phyloP scores from a whole-genome alignment of 352 stramenopile species.

The Phytophthora kernoviae region DNA sequence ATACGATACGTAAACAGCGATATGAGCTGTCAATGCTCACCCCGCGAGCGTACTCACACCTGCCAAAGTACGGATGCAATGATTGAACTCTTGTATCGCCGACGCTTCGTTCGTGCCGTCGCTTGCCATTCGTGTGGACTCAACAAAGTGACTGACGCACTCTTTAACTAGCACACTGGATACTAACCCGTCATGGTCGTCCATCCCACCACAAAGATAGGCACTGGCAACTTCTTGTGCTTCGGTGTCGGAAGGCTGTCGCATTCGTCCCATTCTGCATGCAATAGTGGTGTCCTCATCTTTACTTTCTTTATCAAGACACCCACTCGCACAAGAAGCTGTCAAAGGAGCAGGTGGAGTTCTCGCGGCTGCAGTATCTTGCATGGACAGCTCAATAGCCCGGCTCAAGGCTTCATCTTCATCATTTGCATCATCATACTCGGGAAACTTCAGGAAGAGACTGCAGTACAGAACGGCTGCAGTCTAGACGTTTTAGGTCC shows the following conservation, averaged over 20 bases:
- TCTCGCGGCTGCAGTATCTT: constrained; percentile 19
- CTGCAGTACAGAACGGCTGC: background rate
- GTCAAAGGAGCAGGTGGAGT: constrained; percentile 4
- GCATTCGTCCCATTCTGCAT: constrained; percentile 17
- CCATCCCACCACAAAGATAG: constrained; percentile 47
- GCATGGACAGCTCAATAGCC: constrained; percentile 52
- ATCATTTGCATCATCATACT: constrained; percentile 17
- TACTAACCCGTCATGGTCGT: constrained; percentile 66
- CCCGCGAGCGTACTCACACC: constrained; percentile 75
- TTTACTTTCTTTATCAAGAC: constrained; percentile 44
- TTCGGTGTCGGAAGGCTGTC: constrained; percentile 65
- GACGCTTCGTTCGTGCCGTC: constrained; percentile 40
- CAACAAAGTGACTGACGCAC: constrained; percentile 85
- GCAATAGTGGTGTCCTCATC: constrained; percentile 20
- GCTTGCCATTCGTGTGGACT: constrained; percentile 75
- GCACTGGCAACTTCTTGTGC: constrained; percentile 62
- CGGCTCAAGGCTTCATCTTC: constrained; percentile 41
- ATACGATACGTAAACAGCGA: constrained; percentile 76
- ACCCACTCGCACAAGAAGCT: background rate
- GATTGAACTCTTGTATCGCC: constrained; percentile 71
- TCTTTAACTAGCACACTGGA: constrained; percentile 84
- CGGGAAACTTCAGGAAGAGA: constrained; percentile 7
- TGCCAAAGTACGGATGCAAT: constrained; percentile 85
- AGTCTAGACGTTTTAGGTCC: background rate
- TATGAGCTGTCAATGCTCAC: constrained; percentile 57